A percentile compares a stretch with the other conserved stretches of the same genome.
phyloP scores from a whole-genome alignment of 2,329 filamentous ascomycete genomes.

The Stemphylium beticola region DNA sequence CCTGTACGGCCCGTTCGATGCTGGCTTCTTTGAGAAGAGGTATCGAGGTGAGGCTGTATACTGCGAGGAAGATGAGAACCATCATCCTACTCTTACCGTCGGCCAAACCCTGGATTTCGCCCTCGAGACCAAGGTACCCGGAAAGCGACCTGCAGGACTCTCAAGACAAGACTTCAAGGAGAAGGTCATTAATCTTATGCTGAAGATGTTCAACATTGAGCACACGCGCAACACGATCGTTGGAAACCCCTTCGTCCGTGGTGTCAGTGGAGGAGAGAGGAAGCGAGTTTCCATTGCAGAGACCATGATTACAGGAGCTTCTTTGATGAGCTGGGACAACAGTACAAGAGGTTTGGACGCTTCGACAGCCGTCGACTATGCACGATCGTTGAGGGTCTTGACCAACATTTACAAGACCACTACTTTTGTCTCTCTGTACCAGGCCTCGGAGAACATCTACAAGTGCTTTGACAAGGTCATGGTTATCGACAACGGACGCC shows the following conservation, averaged over 20 bases:
- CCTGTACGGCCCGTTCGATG: conserved; percentile 74
- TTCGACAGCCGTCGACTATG: conserved; percentile 57
- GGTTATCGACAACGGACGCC: conserved; percentile 76
- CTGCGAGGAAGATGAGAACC: conserved; percentile 85
- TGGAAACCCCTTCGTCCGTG: conserved; percentile 77
- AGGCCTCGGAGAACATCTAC: conserved; percentile 84
- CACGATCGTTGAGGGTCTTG: conserved; percentile 60
- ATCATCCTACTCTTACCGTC: conserved; percentile 84
- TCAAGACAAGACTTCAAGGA: conserved; percentile 77
- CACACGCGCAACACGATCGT: conserved; percentile 86
- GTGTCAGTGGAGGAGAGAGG: conserved; percentile 78
- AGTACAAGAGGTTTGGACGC: conserved; percentile 57
- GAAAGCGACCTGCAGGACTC: conserved; percentile 76
- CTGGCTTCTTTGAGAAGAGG: conserved; percentile 70
- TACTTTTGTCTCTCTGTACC: conserved; percentile 86
- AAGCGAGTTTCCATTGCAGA: conserved; percentile 85
- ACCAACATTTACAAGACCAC: conserved; percentile 84
- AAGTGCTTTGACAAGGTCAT: conserved; percentile 82
- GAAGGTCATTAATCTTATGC: conserved; percentile 72
- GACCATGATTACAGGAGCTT: conserved; percentile 76
- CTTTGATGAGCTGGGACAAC: conserved; percentile 69
- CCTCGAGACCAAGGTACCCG: conserved; percentile 81
- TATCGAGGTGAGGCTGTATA: conserved; percentile 86
- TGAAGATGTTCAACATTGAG: conserved; percentile 94
- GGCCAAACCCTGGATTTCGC: conserved; percentile 87